Evolutionary conservation across 176 grass and related monocot species (phyloP), one percentile per base, ranked within the genome.

Genomic region (Carex littledalei): DNA sequence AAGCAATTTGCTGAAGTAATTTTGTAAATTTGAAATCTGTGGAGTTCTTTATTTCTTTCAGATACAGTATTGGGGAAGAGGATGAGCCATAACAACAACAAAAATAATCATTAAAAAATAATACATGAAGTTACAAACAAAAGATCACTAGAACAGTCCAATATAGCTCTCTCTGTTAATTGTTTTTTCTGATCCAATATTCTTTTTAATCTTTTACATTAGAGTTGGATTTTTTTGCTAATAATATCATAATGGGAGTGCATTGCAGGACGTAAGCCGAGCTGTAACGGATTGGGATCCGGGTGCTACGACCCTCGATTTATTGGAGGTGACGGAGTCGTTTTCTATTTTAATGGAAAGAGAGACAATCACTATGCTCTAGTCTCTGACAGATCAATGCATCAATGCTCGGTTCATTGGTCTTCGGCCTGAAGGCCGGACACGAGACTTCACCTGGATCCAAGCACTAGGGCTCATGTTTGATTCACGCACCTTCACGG

Each of bases 231-330:
- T 43, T 50, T 17, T 52, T 73, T 49, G 5, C 68, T 73, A 63
- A 22, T 59, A 62, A 20, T 5, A 39, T 32, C 55, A 29, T 29
- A 29, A 29, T 29, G 29, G 29, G 29, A 29, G 29, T 29, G 29
- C 29, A 1, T 29, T 29, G 29, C 29, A 29, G 29, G 0, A 29
- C 29, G 29, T 29, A 29, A 29, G 29, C 29, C 29, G 29, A 29
- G 29, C 29, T 29, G 84, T 55, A 67, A 90, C 2, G 88, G 88
- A 2, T 58, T 90, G 8, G 88, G 88, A 80, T 87, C 85, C 3
- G 88, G 85, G 31, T 87, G 88, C 88, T 87, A 87, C 11, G 88
- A 90, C 12, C 88, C 88, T 2, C 85, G 88, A 15, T 90, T 90
- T 63, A 84, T 87, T 24, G 85, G 88, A 16, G 79, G 88, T 1